Conservation (phyloP, 2,329 filamentous ascomycete genomes). For the Xylariaceae sp. region DNA sequence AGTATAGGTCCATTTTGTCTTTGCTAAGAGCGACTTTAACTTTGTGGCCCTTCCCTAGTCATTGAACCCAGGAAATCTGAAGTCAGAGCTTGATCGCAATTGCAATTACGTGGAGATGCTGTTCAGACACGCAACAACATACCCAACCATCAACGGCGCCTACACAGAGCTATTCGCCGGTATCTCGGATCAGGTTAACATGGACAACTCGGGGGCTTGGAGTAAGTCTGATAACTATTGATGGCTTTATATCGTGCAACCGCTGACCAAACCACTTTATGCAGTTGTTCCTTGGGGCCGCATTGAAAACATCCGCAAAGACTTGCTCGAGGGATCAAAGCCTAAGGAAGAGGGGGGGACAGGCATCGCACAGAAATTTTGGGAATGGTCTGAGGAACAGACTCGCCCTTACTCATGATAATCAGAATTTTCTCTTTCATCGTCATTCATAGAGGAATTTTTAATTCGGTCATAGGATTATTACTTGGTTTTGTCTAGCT, state of each 20-base stretch:
- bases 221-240: constrained; percentile 29
- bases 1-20: constrained; percentile 12
- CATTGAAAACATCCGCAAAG: constrained; percentile 41
- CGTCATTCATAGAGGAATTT: no score
- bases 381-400: constrained; percentile 53
- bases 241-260: neutral
- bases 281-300: constrained; percentile 56
- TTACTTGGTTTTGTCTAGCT: no score
- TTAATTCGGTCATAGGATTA: no score
- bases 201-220: constrained; percentile 42
- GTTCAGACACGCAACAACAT: constrained; percentile 30
- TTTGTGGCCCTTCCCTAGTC: constrained; percentile 20
- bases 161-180: constrained; percentile 53
- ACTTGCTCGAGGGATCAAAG: constrained; percentile 43
- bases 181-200: constrained; percentile 45
- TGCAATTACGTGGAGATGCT: constrained; percentile 28
- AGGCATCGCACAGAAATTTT: constrained; percentile 49
- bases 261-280: neutral
- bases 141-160: constrained; percentile 43
- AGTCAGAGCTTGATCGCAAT: constrained; percentile 38
- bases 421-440: no score
- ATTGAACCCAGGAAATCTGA: constrained; percentile 40
- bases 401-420: constrained; percentile 40
- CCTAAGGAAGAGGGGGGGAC: constrained; percentile 46
- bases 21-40: constrained; percentile 11